Conservation (phyloP, 805 yeast species). For the Schwanniomyces occidentalis region DNA sequence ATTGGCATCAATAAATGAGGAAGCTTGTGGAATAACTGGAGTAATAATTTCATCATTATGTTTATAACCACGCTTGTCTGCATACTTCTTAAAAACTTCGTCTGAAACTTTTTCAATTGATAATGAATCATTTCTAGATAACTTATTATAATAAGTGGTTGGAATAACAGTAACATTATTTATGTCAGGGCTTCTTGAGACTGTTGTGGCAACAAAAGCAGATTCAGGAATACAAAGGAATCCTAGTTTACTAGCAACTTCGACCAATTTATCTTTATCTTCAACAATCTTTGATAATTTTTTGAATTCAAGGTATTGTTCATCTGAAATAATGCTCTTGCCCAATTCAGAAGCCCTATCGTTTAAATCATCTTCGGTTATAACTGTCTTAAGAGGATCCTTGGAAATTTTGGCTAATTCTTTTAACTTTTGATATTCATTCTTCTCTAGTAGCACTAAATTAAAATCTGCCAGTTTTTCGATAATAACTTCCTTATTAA, state of each 20-base stretch:
- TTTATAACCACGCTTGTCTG: constrained; percentile 50
- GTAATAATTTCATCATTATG: constrained; percentile 23
- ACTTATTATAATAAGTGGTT: constrained; percentile 58
- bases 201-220: constrained; percentile 65
- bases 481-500: constrained; percentile 23
- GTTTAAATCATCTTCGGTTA: constrained; percentile 2
- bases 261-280: constrained; percentile 27
- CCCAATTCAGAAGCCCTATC: constrained; percentile 41
- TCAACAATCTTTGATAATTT: constrained; percentile 15
- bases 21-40: constrained; percentile 21
- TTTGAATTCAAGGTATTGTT: constrained; percentile 9
- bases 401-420: constrained; percentile 4
- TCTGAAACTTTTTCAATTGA: constrained; percentile 46
- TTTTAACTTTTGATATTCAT: constrained; percentile 30
- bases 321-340: constrained; percentile 18
- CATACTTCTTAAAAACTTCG: constrained; percentile 46
- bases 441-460: constrained; percentile 27
- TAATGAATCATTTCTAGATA: constrained; percentile 46
- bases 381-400: constrained; percentile 1
- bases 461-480: constrained; percentile 31
- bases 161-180: constrained; percentile 64
- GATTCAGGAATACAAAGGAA: constrained; percentile 56
- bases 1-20: constrained; percentile 6
- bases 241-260: constrained; percentile 47
- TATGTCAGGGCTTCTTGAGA: constrained; percentile 53